Evolutionary conservation across 2,329 filamentous ascomycete species (phyloP).

Genomic region (Xylariales sp.): DNA sequence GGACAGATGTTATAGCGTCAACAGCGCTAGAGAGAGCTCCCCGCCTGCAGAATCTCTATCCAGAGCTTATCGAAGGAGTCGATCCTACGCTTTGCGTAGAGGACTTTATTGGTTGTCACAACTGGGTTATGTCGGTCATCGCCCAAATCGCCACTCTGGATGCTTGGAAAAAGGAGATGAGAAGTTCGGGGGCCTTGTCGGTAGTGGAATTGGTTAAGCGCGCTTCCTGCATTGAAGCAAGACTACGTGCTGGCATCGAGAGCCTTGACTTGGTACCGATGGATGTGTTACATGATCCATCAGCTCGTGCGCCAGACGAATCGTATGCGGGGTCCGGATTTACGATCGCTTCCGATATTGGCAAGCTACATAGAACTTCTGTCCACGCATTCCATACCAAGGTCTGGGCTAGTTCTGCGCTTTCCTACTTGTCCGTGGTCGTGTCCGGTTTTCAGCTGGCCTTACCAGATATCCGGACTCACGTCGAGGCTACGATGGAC

Average conservation of each 20-base stretch:
- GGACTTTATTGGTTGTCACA: constrained; percentile 50
- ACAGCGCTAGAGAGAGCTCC: constrained; percentile 40
- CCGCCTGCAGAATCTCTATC: constrained; percentile 37
- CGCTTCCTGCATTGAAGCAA: constrained; percentile 13
- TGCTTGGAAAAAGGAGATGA: constrained; percentile 49
- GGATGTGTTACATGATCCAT: constrained; percentile 12
- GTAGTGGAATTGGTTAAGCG: constrained; percentile 22
- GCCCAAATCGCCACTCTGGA: constrained; percentile 49
- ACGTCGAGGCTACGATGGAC: constrained; percentile 16
- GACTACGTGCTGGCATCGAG: constrained; percentile 12
- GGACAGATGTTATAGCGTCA: constrained; percentile 45
- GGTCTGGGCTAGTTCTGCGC: constrained; percentile 23
- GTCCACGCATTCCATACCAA: constrained; percentile 17
- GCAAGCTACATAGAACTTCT: constrained; percentile 8
- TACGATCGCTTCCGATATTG: constrained; percentile 10
- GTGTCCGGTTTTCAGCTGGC: constrained; percentile 19
- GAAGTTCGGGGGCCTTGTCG: constrained; percentile 37
- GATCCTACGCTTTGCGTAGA: constrained; percentile 38
- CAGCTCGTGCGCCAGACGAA: constrained; percentile 12
- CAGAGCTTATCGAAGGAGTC: constrained; percentile 29
- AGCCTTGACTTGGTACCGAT: constrained; percentile 8
- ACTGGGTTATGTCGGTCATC: constrained; percentile 52
- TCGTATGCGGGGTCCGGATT: constrained; percentile 14
- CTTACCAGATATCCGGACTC: constrained; percentile 15
- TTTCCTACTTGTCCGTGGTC: constrained; percentile 20